These are phyloP conservation scores for Populus alba DNA, from an alignment of 345 rosid genomes.

Conservation along the genomic window DNA sequence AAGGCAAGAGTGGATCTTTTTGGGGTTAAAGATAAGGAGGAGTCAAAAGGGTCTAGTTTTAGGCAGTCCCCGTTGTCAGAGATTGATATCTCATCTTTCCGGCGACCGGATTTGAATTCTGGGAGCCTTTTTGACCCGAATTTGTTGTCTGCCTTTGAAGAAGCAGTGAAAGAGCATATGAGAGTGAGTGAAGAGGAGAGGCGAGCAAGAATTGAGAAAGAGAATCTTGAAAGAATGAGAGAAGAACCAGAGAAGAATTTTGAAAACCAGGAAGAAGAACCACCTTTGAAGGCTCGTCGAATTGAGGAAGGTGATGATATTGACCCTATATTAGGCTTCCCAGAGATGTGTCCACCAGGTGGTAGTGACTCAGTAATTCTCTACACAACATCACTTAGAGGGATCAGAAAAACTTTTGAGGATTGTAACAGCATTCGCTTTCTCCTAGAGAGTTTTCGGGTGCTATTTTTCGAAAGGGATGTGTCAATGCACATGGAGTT, in stretches of 20 bases:
- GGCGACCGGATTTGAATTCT: constrained; percentile 71
- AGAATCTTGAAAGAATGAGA: constrained; percentile 6
- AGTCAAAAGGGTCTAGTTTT: constrained; percentile 6
- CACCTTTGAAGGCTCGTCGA: constrained; percentile 41
- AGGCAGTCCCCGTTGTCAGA: constrained; percentile 42
- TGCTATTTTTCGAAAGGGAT: constrained; percentile 22
- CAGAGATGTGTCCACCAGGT: constrained; percentile 70
- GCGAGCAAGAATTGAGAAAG: constrained; percentile 22
- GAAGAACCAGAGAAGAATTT: background rate
- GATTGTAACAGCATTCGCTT: constrained; percentile 28
- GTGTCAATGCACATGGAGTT: constrained; percentile 32
- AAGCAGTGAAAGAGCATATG: constrained; percentile 46
- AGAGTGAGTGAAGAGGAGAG: constrained; percentile 42
- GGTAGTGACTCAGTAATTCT: constrained; percentile 42
- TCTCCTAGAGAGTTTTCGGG: constrained; percentile 28
- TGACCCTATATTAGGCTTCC: constrained; percentile 42
- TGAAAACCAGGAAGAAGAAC: constrained; percentile 32
- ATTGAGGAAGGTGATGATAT: constrained; percentile 25
- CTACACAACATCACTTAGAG: constrained; percentile 28
- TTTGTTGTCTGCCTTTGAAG: constrained; percentile 61
- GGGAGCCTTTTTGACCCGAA: constrained; percentile 72
- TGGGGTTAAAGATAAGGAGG: constrained; percentile 14
- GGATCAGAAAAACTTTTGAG: constrained; percentile 32
- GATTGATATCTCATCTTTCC: constrained; percentile 49
- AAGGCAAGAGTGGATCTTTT: background rate